Evolutionary conservation across 352 stramenopile species (phyloP), one percentile per base, ranked within the genome.

Genomic region (Phytophthora quininea): DNA sequence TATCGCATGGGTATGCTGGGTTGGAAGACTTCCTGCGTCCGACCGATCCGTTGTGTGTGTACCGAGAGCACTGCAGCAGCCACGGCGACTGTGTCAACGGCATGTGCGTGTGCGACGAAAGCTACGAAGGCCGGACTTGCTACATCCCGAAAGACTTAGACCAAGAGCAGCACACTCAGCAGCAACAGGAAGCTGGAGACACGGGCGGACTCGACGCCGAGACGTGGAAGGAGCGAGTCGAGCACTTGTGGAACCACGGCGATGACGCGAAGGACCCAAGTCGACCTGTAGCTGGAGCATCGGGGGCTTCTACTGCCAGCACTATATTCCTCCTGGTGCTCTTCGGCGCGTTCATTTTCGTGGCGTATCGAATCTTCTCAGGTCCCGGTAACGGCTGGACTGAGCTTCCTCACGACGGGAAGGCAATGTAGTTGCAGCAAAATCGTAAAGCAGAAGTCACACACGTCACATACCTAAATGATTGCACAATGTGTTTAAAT

Each of bases 11-110:
- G 7, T 90, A 86, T 57, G 74, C 82, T 1, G 68, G 89, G 10
- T 48, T 75, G 32, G 69, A 72, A 35, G 71, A 88, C 27, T 78
- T 75, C 32, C 74, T 0, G 69, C 73, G 11, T 74, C 70, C 12
- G 71, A 89, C 40, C 74, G 66, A 8, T 67, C 67, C 30, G 73
- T 92, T 40, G 49, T 80, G 46, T 96, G 88, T 92, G 11, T 90
- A 93, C 68, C 84, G 88, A 15, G 86, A 93, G 35, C 83, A 96
- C 64, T 97, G 89, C 71, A 96, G 79, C 60, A 68, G 77, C 48
- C 74, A 93, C 48, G 89, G 89, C 43, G 83, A 94, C 67, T 97
- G 89, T 58, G 73, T 95, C 33, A 95, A 96, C 58, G 86, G 85
- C 32, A 58, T 73, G 61, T 97, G 89, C 64, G 68, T 70, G 6